phyloP scores from a whole-genome alignment of 108 stramenopile species.

The Nitzschia sp. region DNA sequence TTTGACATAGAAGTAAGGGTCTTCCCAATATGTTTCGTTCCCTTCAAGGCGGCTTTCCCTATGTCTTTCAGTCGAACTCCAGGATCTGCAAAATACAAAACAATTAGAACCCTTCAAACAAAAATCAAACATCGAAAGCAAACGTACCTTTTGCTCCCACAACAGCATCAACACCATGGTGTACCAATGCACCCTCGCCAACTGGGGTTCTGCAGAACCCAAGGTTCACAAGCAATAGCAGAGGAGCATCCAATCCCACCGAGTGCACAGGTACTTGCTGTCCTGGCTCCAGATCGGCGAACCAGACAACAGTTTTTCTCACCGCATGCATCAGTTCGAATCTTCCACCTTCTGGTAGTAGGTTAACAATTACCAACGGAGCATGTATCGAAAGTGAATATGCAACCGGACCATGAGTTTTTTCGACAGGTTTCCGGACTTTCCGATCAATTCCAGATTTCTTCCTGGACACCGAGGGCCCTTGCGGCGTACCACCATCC shows the following conservation, averaged over 20 bases:
- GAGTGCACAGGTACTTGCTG: conserved; percentile 79
- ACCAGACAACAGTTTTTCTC: conserved; percentile 78
- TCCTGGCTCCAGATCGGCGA: conserved; percentile 80
- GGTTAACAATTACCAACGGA: conserved; percentile 92
- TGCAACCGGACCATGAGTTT: conserved; percentile 71
- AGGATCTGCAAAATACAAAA: conserved; percentile 8
- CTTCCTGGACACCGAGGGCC: conserved; percentile 6
- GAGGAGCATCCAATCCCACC: conserved; percentile 85
- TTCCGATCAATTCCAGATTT: conserved; percentile 9
- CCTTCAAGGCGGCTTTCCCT: conserved; percentile 60
- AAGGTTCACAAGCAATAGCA: conserved; percentile 87
- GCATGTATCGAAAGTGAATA: conserved; percentile 88
- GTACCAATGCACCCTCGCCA: conserved; percentile 85
- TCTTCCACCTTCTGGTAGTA: conserved; percentile 80
- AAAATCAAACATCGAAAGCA: background rate
- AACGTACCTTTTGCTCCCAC: conserved; percentile 28
- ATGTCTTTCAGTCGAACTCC: conserved; percentile 48
- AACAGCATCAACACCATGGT: conserved; percentile 59
- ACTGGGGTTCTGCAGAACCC: conserved; percentile 87
- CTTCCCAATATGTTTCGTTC: conserved; percentile 70
- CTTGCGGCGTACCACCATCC: background rate
- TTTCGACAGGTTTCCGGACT: conserved; percentile 17
- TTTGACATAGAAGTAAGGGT: conserved; percentile 65
- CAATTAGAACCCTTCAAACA: background rate
- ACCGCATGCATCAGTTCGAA: conserved; percentile 91